Base-by-base conservation (phyloP, 2,329 filamentous ascomycete genomes). In the Arthrobotrys sinensis region DNA sequence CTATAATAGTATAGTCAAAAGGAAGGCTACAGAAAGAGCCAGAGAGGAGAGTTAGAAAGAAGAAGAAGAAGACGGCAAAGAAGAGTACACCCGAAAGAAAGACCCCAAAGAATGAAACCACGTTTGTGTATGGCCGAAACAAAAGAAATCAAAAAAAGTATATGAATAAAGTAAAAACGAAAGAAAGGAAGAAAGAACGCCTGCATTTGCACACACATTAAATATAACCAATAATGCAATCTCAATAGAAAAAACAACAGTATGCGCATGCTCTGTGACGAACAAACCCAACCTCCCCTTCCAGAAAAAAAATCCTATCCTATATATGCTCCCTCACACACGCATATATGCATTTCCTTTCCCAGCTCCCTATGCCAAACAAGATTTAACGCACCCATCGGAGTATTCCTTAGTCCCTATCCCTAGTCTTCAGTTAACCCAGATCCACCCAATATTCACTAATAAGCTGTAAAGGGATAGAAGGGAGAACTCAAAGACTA, bases 1-100 rank as follows among this genome's bases (percentile, higher is more conserved):
- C 50, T 53, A n/a, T 53, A 28, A 28, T 28, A 28, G 24, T 28
- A 28, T 28, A 28, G 24, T 28, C 24, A 53, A 10, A 53, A 34
- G 32, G 52, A 21, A 57, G 52, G 52, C 32, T 38, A 14, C 19
- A 38, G 32, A 38, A 38, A 55, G 8, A 48, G 60, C 62, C 55
- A 63, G 72, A 77, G 72, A 53, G 72, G 72, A 77, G 72, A 77
- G 52, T 28, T 28, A 76, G 57, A 10, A 38, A 62, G 63, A 53
- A 28, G 64, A 76, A 46, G 28, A 63, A 21, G 34, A 10, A 52
- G 3, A 76, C 60, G 53, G n/a, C 12, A 57, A 75, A 68, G 21
- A n/a, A 52, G 32, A 45, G 11, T 21, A 12, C 19, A 21, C 52
- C 52, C 36, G 45, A 34, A 60, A 43, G 10, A 57, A 72, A 57